Evolutionary conservation across 371 early-diverging fungal species (phyloP).

Genomic region (Choanephora cucurbitarum): DNA sequence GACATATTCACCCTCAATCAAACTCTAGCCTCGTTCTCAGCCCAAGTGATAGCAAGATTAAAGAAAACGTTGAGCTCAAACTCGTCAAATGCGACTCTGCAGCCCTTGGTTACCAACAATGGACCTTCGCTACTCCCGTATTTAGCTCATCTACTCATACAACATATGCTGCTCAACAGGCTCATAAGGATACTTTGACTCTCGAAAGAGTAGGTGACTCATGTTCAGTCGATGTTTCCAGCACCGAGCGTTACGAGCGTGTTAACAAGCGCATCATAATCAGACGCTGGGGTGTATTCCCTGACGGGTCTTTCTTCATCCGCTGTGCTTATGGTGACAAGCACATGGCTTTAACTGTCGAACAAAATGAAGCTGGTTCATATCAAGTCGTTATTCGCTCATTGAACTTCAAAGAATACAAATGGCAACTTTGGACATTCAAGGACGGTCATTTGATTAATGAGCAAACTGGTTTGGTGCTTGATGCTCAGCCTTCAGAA

Average conservation of each 20-base stretch:
- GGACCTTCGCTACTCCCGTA: constrained; percentile 43
- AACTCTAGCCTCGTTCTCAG: constrained; percentile 37
- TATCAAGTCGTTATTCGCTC: constrained; percentile 35
- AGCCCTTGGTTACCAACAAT: constrained; percentile 34
- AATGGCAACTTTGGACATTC: constrained; percentile 55
- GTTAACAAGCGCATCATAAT: constrained; percentile 30
- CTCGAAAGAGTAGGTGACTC: constrained; percentile 14
- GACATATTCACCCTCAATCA: constrained; percentile 45
- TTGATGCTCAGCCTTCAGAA: constrained; percentile 40
- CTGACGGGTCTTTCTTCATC: constrained; percentile 41
- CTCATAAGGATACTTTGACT: constrained; percentile 13
- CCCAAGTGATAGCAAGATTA: constrained; percentile 18
- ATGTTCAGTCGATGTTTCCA: constrained; percentile 25
- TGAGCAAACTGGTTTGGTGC: constrained; percentile 53
- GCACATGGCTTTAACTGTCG: constrained; percentile 42
- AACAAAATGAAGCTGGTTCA: constrained; percentile 10
- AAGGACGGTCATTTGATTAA: constrained; percentile 55
- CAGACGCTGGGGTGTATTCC: constrained; percentile 53
- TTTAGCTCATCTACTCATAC: constrained; percentile 27
- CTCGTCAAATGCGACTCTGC: constrained; percentile 34
- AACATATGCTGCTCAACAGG: constrained; percentile 22
- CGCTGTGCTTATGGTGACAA: constrained; percentile 31
- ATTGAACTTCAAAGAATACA: constrained; percentile 43
- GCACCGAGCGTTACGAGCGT: constrained; percentile 35
- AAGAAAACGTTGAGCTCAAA: constrained; percentile 31